These are phyloP conservation scores for Poa pratensis DNA, from an alignment of 176 grass and related monocot genomes.

Conservation along the genomic window DNA sequence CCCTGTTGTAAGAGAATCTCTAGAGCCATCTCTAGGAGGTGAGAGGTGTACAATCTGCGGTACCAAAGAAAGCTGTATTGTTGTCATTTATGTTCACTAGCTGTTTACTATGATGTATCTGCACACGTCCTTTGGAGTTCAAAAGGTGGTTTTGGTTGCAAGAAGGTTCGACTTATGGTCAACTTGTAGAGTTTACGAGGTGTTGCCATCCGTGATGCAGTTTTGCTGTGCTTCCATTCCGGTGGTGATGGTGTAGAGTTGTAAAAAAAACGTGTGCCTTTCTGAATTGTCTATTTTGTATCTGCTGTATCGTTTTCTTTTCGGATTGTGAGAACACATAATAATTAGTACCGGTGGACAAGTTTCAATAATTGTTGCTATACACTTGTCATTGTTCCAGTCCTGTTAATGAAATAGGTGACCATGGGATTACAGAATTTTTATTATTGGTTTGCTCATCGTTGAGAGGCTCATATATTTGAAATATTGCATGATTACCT, in stretches of 20 bases:
- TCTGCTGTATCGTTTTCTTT: slow-evolving; percentile 43
- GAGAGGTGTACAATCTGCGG: slow-evolving; percentile 53
- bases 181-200: slow-evolving; percentile 36
- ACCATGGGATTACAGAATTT: not conserved
- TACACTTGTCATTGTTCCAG: not conserved
- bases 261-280: slow-evolving; percentile 38
- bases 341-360: slow-evolving; percentile 32
- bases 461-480: not conserved
- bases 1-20: slow-evolving; percentile 92
- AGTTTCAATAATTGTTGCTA: slow-evolving; percentile 38
- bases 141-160: slow-evolving; percentile 44
- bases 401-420: not conserved
- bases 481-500: not conserved
- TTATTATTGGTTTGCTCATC: not conserved
- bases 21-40: slow-evolving; percentile 59
- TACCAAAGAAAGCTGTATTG: slow-evolving; percentile 43
- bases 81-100: slow-evolving; percentile 59
- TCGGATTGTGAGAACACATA: slow-evolving; percentile 15
- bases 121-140: slow-evolving; percentile 40
- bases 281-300: slow-evolving; percentile 37
- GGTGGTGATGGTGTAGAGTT: slow-evolving; percentile 49
- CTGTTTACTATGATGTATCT: slow-evolving; percentile 45
- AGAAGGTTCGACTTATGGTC: slow-evolving; percentile 36
- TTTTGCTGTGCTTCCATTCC: slow-evolving; percentile 28
- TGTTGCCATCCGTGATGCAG: slow-evolving; percentile 11